A percentile compares a stretch with the other conserved stretches of the same genome.
phyloP scores from a whole-genome alignment of 176 grass and related monocot species.

The Urochloa ruziziensis region DNA sequence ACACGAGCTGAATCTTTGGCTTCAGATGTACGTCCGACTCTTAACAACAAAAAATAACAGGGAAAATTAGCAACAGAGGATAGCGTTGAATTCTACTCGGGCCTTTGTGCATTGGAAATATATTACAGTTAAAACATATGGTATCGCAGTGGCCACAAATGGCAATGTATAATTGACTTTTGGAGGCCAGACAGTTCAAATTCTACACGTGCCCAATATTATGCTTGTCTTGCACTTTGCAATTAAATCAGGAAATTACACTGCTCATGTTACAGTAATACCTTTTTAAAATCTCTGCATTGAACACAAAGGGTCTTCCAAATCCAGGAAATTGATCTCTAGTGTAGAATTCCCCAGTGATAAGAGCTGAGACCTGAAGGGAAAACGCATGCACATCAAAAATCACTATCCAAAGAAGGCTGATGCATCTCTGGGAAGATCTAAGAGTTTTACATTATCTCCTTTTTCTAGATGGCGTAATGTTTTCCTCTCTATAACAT shows the following conservation, averaged over 20 bases:
- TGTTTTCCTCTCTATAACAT: conserved; percentile 87
- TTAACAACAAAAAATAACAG: conserved; percentile 20
- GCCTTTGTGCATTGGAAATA: not conserved
- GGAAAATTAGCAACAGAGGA: not conserved
- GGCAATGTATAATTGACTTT: not conserved
- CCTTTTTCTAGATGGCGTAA: conserved; percentile 71
- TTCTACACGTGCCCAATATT: not conserved
- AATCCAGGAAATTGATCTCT: conserved; percentile 97
- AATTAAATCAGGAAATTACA: not conserved
- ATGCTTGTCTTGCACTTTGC: not conserved
- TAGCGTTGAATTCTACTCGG: not conserved
- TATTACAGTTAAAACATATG: not conserved
- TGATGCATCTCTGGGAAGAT: not conserved
- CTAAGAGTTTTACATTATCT: conserved; percentile 61
- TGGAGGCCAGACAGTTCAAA: not conserved
- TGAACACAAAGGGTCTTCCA: conserved; percentile 86
- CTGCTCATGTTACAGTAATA: conserved; percentile 26
- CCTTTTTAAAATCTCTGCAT: conserved; percentile 76
- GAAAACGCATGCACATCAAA: conserved; percentile 7
- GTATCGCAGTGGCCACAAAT: not conserved
- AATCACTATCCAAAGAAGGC: not conserved
- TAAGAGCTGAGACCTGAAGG: conserved; percentile 83
- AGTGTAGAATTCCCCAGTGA: conserved; percentile 91
- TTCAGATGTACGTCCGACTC: conserved; percentile 80
- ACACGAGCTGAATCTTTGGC: conserved; percentile 88